Evolutionary conservation across 2,329 filamentous ascomycete species (phyloP).

Genomic region (Penicillium fuscoglaucum): DNA sequence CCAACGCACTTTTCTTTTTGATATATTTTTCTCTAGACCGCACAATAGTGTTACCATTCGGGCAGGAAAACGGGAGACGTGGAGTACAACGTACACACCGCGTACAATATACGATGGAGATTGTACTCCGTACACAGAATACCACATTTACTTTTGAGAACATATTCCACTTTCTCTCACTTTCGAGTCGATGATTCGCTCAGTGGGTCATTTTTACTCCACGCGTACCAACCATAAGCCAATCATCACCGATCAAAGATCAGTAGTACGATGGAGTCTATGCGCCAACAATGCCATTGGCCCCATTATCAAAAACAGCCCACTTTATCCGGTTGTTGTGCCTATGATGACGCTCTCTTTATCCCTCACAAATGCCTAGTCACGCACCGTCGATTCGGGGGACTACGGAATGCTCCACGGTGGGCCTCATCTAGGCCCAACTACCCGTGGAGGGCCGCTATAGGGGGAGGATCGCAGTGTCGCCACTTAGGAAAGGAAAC

Average conservation of each 20-base stretch:
- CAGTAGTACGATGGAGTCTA: conserved; percentile 20
- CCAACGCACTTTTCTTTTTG: background rate
- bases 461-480: conserved; percentile 14
- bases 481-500: conserved; percentile 16
- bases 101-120: background rate
- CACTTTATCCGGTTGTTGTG: conserved; percentile 5
- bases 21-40: background rate
- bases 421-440: conserved; percentile 25
- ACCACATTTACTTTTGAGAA: background rate
- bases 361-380: conserved; percentile 9
- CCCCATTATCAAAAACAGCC: background rate
- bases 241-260: conserved; percentile 4
- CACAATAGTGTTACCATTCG: background rate
- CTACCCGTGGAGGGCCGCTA: conserved; percentile 14
- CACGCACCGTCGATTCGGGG: conserved; percentile 21
- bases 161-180: background rate
- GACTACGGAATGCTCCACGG: conserved; percentile 27
- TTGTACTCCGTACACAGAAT: conserved; percentile 1
- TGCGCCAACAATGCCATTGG: conserved; percentile 22
- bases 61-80: background rate
- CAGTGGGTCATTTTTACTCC: conserved; percentile 5
- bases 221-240: background rate
- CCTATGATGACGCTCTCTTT: background rate
- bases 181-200: conserved; percentile 1
- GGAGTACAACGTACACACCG: conserved; percentile 4